These are phyloP conservation scores for Fabrea salina DNA, from an alignment of 169 alveolate species.

Conservation along the genomic window DNA sequence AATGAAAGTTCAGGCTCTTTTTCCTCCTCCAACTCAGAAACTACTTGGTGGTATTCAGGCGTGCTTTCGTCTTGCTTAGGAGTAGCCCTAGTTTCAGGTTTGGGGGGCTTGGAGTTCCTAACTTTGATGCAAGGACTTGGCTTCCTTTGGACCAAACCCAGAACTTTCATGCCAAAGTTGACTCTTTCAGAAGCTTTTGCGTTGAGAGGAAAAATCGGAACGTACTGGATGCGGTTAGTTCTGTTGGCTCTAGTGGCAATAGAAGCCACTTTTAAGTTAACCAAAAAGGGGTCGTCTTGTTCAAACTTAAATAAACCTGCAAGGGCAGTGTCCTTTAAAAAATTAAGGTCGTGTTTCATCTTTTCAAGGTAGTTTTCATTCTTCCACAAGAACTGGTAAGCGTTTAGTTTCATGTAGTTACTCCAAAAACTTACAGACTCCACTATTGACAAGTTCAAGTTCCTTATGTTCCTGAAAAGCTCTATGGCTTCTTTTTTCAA, in stretches of 20 bases:
- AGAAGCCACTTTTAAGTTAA: too few species aligned
- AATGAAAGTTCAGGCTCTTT: background rate
- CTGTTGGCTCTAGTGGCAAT: background rate
- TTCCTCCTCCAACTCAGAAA: background rate
- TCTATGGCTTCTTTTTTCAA: background rate
- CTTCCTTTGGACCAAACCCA: background rate
- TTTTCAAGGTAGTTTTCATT: background rate
- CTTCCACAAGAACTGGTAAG: background rate
- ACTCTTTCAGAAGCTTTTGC: background rate
- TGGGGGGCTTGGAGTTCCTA: background rate
- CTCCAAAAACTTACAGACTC: background rate
- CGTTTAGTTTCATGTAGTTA: background rate
- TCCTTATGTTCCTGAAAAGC: background rate
- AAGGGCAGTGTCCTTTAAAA: background rate
- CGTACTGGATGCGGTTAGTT: background rate
- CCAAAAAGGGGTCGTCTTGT: constrained; percentile 3
- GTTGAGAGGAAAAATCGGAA: background rate
- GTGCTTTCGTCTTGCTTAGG: background rate
- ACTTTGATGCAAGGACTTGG: background rate
- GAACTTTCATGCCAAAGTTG: background rate
- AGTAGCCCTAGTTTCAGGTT: background rate
- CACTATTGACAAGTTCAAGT: background rate
- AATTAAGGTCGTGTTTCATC: background rate
- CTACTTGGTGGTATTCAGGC: background rate
- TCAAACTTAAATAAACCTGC: background rate